Evolutionary conservation across 495 filamentous ascomycete genomes (phyloP).

Genomic region (Aspergillus cavernicola): DNA sequence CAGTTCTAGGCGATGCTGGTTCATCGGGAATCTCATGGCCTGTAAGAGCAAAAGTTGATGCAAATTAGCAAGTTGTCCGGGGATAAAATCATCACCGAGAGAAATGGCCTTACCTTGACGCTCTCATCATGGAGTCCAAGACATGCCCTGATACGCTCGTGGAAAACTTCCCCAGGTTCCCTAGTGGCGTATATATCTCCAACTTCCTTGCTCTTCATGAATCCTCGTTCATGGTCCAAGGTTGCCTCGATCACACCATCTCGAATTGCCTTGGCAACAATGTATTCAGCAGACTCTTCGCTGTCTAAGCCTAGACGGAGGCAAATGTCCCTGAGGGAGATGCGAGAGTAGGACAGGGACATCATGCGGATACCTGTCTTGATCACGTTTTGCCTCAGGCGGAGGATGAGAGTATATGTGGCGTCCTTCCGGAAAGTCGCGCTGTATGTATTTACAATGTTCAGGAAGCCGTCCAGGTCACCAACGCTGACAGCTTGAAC

Average conservation of each 20-base stretch:
- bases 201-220: slow-evolving; percentile 97
- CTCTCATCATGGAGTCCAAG: slow-evolving; percentile 92
- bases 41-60: slow-evolving; percentile 25
- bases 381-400: slow-evolving; percentile 96
- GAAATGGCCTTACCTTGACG: slow-evolving; percentile 68
- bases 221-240: slow-evolving; percentile 88
- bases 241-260: slow-evolving; percentile 97
- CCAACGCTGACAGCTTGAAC: slow-evolving; percentile 94
- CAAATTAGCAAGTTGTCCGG: slow-evolving; percentile 16
- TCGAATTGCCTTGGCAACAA: slow-evolving; percentile 96
- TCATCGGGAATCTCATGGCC: slow-evolving; percentile 99
- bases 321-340: slow-evolving; percentile 97
- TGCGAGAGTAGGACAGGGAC: slow-evolving; percentile 94
- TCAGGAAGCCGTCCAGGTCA: slow-evolving; percentile 87
- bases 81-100: background rate
- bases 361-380: slow-evolving; percentile 99
- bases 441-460: slow-evolving; percentile 72
- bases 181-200: slow-evolving; percentile 93
- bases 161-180: slow-evolving; percentile 94
- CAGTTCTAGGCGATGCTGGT: slow-evolving; percentile 94
- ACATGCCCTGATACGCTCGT: slow-evolving; percentile 90
- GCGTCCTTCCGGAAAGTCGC: slow-evolving; percentile 87
- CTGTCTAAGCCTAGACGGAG: slow-evolving; percentile 86
- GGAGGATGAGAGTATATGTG: slow-evolving; percentile 91
- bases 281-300: slow-evolving; percentile 97